phyloP scores from a whole-genome alignment of 176 grass and related monocot genomes.

The Coix lacrymajobi region DNA sequence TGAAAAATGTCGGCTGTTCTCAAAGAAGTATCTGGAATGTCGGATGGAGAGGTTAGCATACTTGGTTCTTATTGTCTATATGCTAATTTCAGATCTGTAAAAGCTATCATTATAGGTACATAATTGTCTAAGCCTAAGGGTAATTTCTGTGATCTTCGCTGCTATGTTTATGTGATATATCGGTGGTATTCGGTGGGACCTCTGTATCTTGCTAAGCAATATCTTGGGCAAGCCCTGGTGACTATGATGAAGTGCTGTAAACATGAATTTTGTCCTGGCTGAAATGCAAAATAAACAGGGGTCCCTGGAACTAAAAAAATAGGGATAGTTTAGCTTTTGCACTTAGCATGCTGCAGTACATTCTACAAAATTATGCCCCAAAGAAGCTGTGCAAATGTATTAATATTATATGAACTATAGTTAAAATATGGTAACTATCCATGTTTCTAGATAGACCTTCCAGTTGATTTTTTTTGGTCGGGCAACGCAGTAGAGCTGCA shows the following conservation, averaged over 20 bases:
- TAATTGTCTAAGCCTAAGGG: not conserved
- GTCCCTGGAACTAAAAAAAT: too few relatives aligned
- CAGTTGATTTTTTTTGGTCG: not conserved
- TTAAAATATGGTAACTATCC: not conserved
- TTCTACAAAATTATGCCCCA: not conserved
- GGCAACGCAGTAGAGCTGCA: not conserved
- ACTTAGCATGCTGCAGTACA: not conserved
- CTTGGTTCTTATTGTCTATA: not conserved
- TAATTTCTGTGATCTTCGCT: not conserved
- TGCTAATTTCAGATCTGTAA: not conserved
- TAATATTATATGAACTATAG: not conserved
- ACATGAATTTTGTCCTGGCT: not conserved
- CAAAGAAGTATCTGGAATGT: constrained; percentile 73
- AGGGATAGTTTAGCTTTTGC: too few relatives aligned
- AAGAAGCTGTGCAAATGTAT: not conserved
- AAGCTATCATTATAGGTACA: not conserved
- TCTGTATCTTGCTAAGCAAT: not conserved
- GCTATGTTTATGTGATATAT: not conserved
- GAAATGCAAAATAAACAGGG: not conserved
- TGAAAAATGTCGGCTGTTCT: constrained; percentile 59
- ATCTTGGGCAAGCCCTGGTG: not conserved
- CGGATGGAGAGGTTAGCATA: constrained; percentile 63
- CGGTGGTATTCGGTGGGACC: not conserved
- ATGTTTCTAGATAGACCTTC: not conserved
- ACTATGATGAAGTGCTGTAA: not conserved